Base-by-base conservation (phyloP, 192 early-diverging fungal species). In the Gamsiella multidivaricata region DNA sequence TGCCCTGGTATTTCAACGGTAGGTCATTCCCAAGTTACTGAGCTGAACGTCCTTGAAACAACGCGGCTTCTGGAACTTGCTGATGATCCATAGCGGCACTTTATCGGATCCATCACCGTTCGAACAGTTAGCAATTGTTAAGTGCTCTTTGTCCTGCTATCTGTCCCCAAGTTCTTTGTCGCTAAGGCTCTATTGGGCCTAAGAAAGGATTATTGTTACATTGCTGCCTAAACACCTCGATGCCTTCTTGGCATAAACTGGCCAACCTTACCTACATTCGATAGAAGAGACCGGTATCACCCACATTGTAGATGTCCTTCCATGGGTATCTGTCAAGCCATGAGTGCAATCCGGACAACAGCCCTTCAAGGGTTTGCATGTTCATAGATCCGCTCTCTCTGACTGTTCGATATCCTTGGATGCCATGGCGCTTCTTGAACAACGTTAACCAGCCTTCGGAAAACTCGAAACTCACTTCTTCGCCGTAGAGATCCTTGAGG, bases 301-400 rank as follows among this genome's bases (percentile, higher is more conserved):
- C 56, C 56, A 58, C 43, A 34, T 58, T 58, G 25, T 58, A 58
- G n/a, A 43, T 58, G 41, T 58, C 56, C 7, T 23, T 42, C 56
- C 36, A 58, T 23, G 36, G 17, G 23, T 56, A 56, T 37, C 32
- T 29, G 54, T 56, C 54, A 34, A 56, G 36, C 47, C 9, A n/a
- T 15, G 47, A 11, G 22, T 20, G 47, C 22, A 50, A 23, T 22
- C 47, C 47, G 12, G 47, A 20, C 1, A 50, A 20, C 20, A 8
- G 18, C 23, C 20, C n/a, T 23, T 50, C 18, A 23, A 50, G 47
- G 22, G 47, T 50, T 23, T 50, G 47, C 47, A 50, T 2, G 22
- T 50, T 23, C 47, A 50, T 20, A 23, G 47, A 50, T 50, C 22
- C 47, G 20, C 47, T 50, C 47, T n/a, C n/a, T 50, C 47, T 3